Evolutionary conservation across 495 filamentous ascomycete species (phyloP).

Genomic region (Copromyces sp.): DNA sequence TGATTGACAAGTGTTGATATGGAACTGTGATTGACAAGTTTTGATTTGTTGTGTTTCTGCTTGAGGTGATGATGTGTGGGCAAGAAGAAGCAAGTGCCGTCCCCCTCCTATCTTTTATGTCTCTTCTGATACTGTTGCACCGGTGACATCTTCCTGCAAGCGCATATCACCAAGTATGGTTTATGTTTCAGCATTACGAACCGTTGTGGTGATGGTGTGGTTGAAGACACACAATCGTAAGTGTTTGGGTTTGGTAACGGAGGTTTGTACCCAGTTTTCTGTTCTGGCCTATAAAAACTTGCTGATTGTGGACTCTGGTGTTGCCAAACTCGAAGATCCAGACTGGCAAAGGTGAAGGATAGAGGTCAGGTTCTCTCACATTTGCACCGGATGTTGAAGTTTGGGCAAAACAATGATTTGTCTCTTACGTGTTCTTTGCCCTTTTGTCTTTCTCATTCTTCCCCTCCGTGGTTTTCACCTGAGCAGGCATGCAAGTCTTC

Average conservation of each 20-base stretch:
- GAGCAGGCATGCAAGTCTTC: background rate
- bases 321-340: background rate
- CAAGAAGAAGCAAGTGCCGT: background rate
- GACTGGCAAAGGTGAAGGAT: background rate
- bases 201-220: background rate
- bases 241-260: background rate
- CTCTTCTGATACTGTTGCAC: background rate
- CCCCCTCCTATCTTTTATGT: background rate
- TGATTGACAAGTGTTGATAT: background rate
- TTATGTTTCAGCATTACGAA: too few relatives aligned
- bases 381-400: background rate
- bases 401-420: background rate
- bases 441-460: too few relatives aligned
- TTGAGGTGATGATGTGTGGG: background rate
- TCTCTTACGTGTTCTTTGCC: background rate
- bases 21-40: background rate
- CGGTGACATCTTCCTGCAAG: background rate
- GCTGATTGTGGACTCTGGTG: background rate
- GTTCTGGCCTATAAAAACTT: background rate
- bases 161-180: background rate
- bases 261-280: background rate
- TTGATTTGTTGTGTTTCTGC: background rate
- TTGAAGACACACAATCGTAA: background rate
- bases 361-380: background rate
- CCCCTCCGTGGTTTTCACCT: too few relatives aligned